A percentile compares a stretch with the other conserved stretches of the same genome.
Conservation (phyloP, 257 asterid genomes). For the Primulina huaijiensis region DNA sequence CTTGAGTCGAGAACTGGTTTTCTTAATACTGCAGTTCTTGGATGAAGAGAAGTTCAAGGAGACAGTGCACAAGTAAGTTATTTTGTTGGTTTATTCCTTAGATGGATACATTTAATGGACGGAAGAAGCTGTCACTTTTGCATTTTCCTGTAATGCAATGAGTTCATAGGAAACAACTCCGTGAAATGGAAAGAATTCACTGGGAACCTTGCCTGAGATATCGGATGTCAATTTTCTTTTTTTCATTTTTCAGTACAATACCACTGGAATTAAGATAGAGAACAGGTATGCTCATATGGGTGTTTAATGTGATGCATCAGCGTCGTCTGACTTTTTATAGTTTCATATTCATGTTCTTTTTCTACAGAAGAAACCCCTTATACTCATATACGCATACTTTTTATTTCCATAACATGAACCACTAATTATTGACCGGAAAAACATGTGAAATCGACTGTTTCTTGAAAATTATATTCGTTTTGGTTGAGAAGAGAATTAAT, state of each 20-base stretch:
- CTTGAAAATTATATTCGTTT: neutral
- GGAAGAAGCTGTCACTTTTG: conserved; percentile 1
- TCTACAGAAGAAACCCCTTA: neutral
- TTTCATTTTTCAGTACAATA: too few relatives aligned
- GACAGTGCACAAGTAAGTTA: conserved; percentile 79
- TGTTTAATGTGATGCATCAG: conserved; percentile 2
- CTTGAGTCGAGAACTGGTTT: conserved; percentile 96
- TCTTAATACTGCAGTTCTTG: conserved; percentile 91
- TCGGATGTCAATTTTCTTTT: neutral
- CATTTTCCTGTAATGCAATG: neutral
- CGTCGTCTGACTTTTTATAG: conserved; percentile 5
- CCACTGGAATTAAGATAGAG: neutral
- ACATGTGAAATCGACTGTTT: neutral
- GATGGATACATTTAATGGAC: conserved; percentile 12
- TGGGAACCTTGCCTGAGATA: neutral
- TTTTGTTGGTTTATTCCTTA: conserved; percentile 16
- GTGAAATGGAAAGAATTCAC: neutral
- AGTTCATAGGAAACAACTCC: neutral
- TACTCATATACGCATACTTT: neutral
- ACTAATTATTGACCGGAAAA: neutral
- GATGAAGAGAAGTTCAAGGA: conserved; percentile 97
- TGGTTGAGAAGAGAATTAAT: conserved; percentile 10
- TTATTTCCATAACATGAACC: conserved; percentile 5
- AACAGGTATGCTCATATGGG: neutral
- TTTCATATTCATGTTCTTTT: conserved; percentile 14